Percentiles rank a stretch among this genome's conserved stretches.
These are phyloP conservation scores for Venturia effusa DNA, from an alignment of 2,329 filamentous ascomycete species.

Conservation along the genomic window DNA sequence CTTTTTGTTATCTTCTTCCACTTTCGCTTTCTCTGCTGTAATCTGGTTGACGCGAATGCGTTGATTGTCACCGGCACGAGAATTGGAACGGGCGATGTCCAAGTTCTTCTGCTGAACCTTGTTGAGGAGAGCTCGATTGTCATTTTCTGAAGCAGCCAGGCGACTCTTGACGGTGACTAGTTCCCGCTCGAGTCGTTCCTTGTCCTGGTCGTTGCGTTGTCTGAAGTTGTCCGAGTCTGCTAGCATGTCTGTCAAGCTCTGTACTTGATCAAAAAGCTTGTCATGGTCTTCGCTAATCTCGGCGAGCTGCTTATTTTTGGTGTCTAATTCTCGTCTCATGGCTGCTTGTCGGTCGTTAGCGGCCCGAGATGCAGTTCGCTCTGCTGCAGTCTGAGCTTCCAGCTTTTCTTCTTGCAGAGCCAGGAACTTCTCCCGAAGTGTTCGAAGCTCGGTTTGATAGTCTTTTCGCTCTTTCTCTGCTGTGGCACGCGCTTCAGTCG, in stretches of 20 bases:
- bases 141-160: slow-evolving; percentile 84
- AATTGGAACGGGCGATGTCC: slow-evolving; percentile 84
- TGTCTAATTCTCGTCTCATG: slow-evolving; percentile 69
- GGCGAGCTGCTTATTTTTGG: slow-evolving; percentile 62
- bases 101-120: slow-evolving; percentile 96
- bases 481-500: slow-evolving; percentile 66
- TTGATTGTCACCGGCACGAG: slow-evolving; percentile 73
- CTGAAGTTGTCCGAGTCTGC: slow-evolving; percentile 83
- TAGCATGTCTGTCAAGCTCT: slow-evolving; percentile 77
- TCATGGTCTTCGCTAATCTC: slow-evolving; percentile 72
- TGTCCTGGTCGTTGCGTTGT: slow-evolving; percentile 82
- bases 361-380: slow-evolving; percentile 65
- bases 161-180: slow-evolving; percentile 84
- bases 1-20: slow-evolving; percentile 73
- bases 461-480: slow-evolving; percentile 86
- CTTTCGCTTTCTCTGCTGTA: slow-evolving; percentile 69
- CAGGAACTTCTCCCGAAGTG: slow-evolving; percentile 70
- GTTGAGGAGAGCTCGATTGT: slow-evolving; percentile 89
- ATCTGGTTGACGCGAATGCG: slow-evolving; percentile 65
- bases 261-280: slow-evolving; percentile 67
- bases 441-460: slow-evolving; percentile 74
- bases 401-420: slow-evolving; percentile 77
- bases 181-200: slow-evolving; percentile 85
- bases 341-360: slow-evolving; percentile 72
- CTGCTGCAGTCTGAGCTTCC: slow-evolving; percentile 69